Evolutionary conservation across 73 alveolate genomes (phyloP).

Genomic region (Diophrys appendiculata): DNA sequence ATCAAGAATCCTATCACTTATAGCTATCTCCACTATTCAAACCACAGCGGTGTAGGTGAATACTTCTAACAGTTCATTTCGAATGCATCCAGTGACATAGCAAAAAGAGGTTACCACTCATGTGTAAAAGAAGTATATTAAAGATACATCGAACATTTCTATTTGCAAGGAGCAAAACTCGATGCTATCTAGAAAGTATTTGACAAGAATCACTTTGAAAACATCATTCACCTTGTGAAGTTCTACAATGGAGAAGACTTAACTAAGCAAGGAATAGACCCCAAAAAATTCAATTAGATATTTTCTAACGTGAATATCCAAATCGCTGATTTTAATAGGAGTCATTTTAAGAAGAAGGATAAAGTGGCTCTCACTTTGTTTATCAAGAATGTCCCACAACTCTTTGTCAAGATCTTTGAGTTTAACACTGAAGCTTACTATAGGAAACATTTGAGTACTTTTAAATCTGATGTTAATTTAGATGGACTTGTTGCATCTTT

Average conservation of each 20-base stretch:
- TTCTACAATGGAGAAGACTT: constrained; percentile 34
- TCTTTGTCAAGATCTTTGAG: constrained; percentile 80
- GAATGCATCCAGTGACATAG: constrained; percentile 27
- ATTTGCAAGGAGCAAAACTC: constrained; percentile 17
- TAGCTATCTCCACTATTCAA: too few relatives aligned
- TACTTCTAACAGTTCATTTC: constrained; percentile 1
- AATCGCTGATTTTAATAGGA: constrained; percentile 48
- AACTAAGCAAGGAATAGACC: not conserved
- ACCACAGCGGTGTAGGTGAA: too few relatives aligned
- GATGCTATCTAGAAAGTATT: constrained; percentile 27
- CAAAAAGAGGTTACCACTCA: too few relatives aligned
- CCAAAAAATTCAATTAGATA: constrained; percentile 21
- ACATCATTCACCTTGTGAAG: constrained; percentile 26
- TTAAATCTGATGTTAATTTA: constrained; percentile 77
- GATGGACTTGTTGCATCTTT: constrained; percentile 86
- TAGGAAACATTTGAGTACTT: constrained; percentile 68
- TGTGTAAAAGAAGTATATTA: too few relatives aligned
- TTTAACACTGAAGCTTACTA: constrained; percentile 83
- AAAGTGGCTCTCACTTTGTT: constrained; percentile 69
- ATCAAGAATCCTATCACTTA: constrained; percentile 55
- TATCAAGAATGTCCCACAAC: constrained; percentile 76
- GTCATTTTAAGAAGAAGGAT: constrained; percentile 70
- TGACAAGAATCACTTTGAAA: constrained; percentile 13
- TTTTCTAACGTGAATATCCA: constrained; percentile 30
- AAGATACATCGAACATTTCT: constrained; percentile 48